Evolutionary conservation across 306 rosid species (phyloP).

Genomic region (Acacia crassicarpa): DNA sequence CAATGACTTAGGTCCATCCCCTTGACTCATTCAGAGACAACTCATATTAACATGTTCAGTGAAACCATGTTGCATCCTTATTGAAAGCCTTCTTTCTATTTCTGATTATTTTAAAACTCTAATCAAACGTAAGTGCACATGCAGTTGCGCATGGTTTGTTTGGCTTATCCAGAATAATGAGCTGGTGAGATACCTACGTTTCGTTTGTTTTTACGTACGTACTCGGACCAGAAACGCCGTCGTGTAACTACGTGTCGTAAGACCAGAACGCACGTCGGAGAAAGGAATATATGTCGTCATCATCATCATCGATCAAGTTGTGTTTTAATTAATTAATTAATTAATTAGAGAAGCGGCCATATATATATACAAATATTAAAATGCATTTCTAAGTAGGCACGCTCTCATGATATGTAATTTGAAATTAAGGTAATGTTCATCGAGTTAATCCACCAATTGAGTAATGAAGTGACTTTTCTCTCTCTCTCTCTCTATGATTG

Average conservation of each 20-base stretch:
- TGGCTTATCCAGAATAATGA: slow-evolving; percentile 41
- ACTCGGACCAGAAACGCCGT: neutral
- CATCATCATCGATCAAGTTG: neutral
- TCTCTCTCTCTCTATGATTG: neutral
- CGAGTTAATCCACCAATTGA: neutral
- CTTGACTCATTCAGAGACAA: neutral
- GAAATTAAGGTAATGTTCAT: neutral
- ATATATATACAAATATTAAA: neutral
- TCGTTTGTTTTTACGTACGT: neutral
- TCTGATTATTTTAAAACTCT: neutral
- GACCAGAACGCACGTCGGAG: slow-evolving; percentile 2
- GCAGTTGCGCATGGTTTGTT: slow-evolving; percentile 22
- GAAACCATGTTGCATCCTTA: neutral
- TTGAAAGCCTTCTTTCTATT: neutral
- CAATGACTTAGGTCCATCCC: slow-evolving; percentile 18
- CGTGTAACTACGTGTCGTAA: neutral
- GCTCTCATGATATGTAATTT: slow-evolving; percentile 3
- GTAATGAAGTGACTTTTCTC: neutral
- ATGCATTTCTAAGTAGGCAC: neutral
- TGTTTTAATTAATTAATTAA: neutral
- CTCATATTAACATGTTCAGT: neutral
- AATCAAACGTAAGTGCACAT: slow-evolving; percentile 19
- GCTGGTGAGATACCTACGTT: slow-evolving; percentile 21
- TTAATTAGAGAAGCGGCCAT: neutral
- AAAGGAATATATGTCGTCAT: neutral